Percentiles rank a stretch among this genome's conserved stretches.
These are phyloP conservation scores for Sistotremastrum suecicum DNA, from an alignment of 768 basidiomycete species.

Conservation along the genomic window DNA sequence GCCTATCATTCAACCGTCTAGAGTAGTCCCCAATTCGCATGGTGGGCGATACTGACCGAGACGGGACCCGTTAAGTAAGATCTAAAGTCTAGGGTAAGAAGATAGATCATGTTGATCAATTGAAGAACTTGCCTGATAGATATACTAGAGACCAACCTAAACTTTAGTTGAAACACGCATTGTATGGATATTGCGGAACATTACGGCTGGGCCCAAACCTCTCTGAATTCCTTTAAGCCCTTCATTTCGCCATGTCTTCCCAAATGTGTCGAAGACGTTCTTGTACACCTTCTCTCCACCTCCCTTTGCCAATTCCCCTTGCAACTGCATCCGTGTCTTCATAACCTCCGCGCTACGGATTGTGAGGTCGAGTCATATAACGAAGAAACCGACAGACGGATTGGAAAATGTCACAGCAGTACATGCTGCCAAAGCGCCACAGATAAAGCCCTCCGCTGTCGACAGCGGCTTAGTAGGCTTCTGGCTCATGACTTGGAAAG, in stretches of 20 bases:
- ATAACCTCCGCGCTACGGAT: constrained; percentile 43
- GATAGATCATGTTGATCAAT: not conserved
- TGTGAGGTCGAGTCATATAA: constrained; percentile 67
- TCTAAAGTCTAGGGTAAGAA: constrained; percentile 28
- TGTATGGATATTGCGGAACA: constrained; percentile 13
- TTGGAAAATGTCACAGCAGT: constrained; percentile 45
- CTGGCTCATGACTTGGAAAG: too few relatives aligned
- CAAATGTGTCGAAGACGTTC: constrained; percentile 74
- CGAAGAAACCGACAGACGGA: constrained; percentile 25
- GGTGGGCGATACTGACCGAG: constrained; percentile 36
- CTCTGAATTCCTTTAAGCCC: constrained; percentile 86
- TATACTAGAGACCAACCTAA: constrained; percentile 41
- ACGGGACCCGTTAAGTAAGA: constrained; percentile 83
- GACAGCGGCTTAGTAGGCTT: constrained; percentile 26
- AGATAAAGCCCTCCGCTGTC: constrained; percentile 69
- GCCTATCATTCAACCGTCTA: constrained; percentile 30
- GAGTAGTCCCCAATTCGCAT: not conserved
- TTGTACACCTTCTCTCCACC: constrained; percentile 70
- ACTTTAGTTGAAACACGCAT: not conserved
- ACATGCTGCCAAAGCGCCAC: constrained; percentile 85
- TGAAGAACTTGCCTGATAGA: constrained; percentile 59
- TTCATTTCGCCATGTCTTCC: constrained; percentile 82
- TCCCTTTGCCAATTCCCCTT: constrained; percentile 80
- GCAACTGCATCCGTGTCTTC: constrained; percentile 91
- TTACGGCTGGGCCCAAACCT: constrained; percentile 79